phyloP scores from a whole-genome alignment of 352 stramenopile genomes.

The Halophytophthora polymorphica region DNA sequence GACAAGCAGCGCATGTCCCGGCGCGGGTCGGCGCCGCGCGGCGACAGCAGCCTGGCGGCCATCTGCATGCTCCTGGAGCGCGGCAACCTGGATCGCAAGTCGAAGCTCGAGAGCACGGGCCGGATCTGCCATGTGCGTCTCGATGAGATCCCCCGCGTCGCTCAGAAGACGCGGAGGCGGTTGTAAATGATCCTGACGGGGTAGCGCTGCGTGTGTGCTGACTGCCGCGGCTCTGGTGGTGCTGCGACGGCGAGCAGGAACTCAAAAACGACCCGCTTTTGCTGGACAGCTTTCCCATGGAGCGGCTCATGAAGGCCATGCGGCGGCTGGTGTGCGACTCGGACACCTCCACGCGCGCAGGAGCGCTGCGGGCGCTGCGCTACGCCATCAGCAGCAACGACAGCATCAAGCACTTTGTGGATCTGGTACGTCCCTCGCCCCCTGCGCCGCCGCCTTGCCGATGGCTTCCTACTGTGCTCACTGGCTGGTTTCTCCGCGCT shows the following conservation, averaged over 20 bases:
- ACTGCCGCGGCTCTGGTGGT: not conserved
- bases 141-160: not conserved
- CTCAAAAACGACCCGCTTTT: constrained; percentile 85
- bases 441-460: not conserved
- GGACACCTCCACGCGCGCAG: constrained; percentile 76
- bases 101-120: constrained; percentile 84
- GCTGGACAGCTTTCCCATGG: constrained; percentile 78
- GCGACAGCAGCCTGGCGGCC: constrained; percentile 59
- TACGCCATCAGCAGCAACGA: constrained; percentile 82
- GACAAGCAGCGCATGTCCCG: constrained; percentile 20
- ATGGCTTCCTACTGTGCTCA: not conserved
- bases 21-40: constrained; percentile 31
- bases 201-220: not conserved
- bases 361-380: constrained; percentile 71
- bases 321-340: constrained; percentile 71
- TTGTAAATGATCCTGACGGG: too few species aligned
- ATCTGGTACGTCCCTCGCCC: constrained; percentile 34
- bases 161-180: not conserved
- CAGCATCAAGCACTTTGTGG: constrained; percentile 61
- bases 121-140: constrained; percentile 72
- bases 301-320: constrained; percentile 78
- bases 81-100: constrained; percentile 81
- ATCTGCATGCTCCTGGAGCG: constrained; percentile 85
- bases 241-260: constrained; percentile 33
- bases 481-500: not conserved